Base-by-base conservation (phyloP, 805 yeast species). In the Candida piceae region DNA sequence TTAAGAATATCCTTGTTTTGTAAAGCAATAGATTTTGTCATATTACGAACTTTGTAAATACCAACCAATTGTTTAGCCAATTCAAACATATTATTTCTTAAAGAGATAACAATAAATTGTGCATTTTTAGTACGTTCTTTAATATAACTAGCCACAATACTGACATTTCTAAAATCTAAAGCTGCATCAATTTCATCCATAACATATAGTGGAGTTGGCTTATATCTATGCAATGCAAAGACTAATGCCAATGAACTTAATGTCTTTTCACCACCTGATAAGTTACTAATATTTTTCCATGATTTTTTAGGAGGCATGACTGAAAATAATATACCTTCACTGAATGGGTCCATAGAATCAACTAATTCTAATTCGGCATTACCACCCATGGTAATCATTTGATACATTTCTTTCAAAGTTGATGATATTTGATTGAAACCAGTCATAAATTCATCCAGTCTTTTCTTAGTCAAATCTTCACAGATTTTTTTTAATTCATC, bases 151-250 rank as follows among this genome's bases (percentile, higher is more conserved):
- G 98, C 99, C 34, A 93, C 96, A 63, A 93, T 93, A 10, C 96
- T 87, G 23, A 93, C 98, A 52, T 93, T 93, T 57, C 97, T 70
- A 64, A 93, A 93, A 65, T 93, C 99, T 46, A 93, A 72, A 2
- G 99, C 99, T 1, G 99, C 98, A 66, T 93, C 98, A 49, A 93
- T 93, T 64, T 93, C 98, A 66, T 93, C 98, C 98, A 93, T 93
- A 25, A 93, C 97, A 57, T 93, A 93, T 33, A 93, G 64, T 5
- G 98, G 98, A 0, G 98, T 93, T 1, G 98, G 98, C 58, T 87
- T 93, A 60, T 87, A 93, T 49, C 85, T 84, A 59, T 93, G 98
- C 20, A 93, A 71, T 0, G 98, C 97, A 70, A 93, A 93, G 3
- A 93, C 98, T 49, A 93, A 68, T 0, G 98, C 97, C 52, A 93